These are phyloP conservation scores for Cryptosporidium tyzzeri DNA, from an alignment of 169 alveolate species.

Conservation along the genomic window DNA sequence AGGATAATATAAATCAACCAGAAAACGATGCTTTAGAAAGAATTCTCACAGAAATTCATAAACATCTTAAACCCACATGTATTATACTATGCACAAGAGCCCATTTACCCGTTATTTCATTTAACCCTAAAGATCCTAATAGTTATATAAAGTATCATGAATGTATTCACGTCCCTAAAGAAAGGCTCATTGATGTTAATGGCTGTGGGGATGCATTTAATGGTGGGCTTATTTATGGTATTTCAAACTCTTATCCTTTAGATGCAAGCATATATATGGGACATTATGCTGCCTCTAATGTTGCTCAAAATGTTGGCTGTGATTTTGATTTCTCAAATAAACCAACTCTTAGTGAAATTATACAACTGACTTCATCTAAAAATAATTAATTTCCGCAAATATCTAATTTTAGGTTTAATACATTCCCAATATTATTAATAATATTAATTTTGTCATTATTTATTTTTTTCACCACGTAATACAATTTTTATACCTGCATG, in stretches of 20 bases:
- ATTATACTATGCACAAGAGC: slow-evolving; percentile 54
- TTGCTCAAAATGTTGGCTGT: slow-evolving; percentile 61
- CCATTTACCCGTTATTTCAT: slow-evolving; percentile 23
- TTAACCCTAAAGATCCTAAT: not conserved
- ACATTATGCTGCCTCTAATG: slow-evolving; percentile 55
- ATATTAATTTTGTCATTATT: not conserved
- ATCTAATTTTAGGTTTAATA: not conserved
- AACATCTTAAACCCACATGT: slow-evolving; percentile 52
- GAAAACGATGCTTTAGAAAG: slow-evolving; percentile 6
- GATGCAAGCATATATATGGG: slow-evolving; percentile 69
- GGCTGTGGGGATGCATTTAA: slow-evolving; percentile 74
- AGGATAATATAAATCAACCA: not conserved
- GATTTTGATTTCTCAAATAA: slow-evolving; percentile 27
- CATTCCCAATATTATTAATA: not conserved
- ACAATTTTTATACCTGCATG: not conserved
- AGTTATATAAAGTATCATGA: slow-evolving; percentile 8
- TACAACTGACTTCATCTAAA: not conserved
- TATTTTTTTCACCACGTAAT: not conserved
- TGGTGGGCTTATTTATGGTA: slow-evolving; percentile 61
- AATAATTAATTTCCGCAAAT: not conserved
- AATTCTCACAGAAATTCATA: slow-evolving; percentile 21
- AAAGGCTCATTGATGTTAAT: slow-evolving; percentile 48
- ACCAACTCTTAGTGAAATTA: slow-evolving; percentile 23
- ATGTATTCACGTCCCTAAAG: slow-evolving; percentile 59
- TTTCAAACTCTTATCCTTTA: slow-evolving; percentile 50